Base-by-base conservation (phyloP, 306 rosid species). In the Medicago arabica region DNA sequence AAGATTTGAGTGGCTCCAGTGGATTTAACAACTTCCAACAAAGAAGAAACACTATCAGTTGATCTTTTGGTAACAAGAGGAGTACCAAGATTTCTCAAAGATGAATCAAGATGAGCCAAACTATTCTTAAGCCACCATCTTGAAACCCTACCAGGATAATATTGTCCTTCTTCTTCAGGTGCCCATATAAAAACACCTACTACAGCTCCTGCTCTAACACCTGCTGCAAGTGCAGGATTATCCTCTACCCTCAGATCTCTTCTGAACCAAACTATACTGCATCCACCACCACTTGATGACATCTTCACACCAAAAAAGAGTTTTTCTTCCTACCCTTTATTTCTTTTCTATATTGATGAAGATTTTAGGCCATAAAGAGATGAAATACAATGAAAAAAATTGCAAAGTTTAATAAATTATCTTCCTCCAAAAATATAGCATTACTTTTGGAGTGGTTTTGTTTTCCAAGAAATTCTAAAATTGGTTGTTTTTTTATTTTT, bases 211-310 rank as follows among this genome's bases (percentile, higher is more conserved):
- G 92, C 88, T 86, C 99, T 85, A 6, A 96, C 97, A 51, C 93
- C 99, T 47, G 99, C 99, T 0, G 89, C 85, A 8, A 96, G 81
- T 34, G 99, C 99, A 28, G 99, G 96, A 67, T 96, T 96, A 84
- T 96, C 99, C 67, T 92, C 99, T 2, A 96, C 75, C 78, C 99
- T 92, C 86, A 96, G 97, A 90, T 96, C 99, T 80, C 99, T 90
- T 78, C 99, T 96, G 88, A 96, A 92, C 99, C 99, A 96, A 34
- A 96, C 98, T 83, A 96, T 91, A 80, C 96, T 96, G 80, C 99
- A 90, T 21, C 99, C 97, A 39, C 97, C 97, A 39, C 97, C 96
- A 65, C 93, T 84, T 82, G 98, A 85, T 97, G 92, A 92, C 84
- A 81, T 87, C 78, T 74, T 18, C 15, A 69, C 40, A 58, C 6